Percentiles rank a stretch among this genome's conserved stretches.
Conservation (phyloP, 2,329 filamentous ascomycete species). For the Zasmidium angulare region DNA sequence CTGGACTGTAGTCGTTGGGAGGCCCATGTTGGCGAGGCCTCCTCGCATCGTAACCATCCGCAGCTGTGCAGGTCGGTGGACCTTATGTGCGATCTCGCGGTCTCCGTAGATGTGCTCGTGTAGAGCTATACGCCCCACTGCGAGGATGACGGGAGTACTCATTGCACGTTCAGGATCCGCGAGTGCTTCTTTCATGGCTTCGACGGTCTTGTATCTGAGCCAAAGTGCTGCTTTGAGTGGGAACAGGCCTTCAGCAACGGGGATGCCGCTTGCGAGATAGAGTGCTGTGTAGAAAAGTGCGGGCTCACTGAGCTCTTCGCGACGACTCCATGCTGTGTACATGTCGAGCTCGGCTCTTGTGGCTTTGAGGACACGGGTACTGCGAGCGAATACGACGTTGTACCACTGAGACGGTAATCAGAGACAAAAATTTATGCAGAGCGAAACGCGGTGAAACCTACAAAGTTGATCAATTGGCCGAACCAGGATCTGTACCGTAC, state of each 20-base stretch:
- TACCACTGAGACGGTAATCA: constrained; percentile 14
- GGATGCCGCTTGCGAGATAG: constrained; percentile 25
- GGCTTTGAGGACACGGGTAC: constrained; percentile 20
- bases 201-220: constrained; percentile 19
- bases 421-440: neutral
- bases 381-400: constrained; percentile 13
- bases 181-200: constrained; percentile 26
- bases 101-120: constrained; percentile 28
- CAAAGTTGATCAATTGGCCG: constrained; percentile 21
- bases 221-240: constrained; percentile 17
- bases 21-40: constrained; percentile 15
- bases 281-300: constrained; percentile 25
- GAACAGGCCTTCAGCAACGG: constrained; percentile 21
- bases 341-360: constrained; percentile 11
- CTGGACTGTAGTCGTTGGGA: constrained; percentile 17
- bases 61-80: constrained; percentile 23
- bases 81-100: constrained; percentile 17
- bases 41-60: constrained; percentile 22
- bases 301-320: constrained; percentile 23
- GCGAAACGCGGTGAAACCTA: neutral
- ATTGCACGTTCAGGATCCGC: constrained; percentile 20
- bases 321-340: constrained; percentile 21
- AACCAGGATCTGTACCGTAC: constrained; percentile 24
- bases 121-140: constrained; percentile 26
- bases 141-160: constrained; percentile 24